A percentile compares a stretch with the other conserved stretches of the same genome.
phyloP scores from a whole-genome alignment of 768 basidiomycete genomes.

The Dioszegia hungarica region DNA sequence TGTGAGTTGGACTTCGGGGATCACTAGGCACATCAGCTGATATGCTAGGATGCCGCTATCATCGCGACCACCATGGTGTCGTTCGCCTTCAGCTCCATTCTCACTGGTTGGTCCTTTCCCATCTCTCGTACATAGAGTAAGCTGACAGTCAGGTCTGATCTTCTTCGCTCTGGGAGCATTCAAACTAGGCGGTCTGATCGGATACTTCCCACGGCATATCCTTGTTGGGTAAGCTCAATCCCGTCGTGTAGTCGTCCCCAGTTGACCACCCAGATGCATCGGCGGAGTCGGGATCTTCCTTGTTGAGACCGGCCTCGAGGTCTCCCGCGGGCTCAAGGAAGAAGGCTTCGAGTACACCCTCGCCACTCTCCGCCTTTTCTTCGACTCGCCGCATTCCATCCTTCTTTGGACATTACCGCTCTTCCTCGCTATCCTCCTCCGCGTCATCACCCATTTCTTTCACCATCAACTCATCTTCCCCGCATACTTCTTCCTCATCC shows the following conservation, averaged over 20 bases:
- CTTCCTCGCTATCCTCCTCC: constrained; percentile 66
- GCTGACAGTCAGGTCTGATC: constrained; percentile 56
- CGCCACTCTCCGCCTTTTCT: constrained; percentile 64
- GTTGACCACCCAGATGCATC: constrained; percentile 53
- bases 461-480: constrained; percentile 91
- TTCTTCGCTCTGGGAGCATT: constrained; percentile 84
- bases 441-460: constrained; percentile 71
- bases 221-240: constrained; percentile 69
- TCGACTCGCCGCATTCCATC: constrained; percentile 61
- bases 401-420: constrained; percentile 76
- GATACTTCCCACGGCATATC: constrained; percentile 95
- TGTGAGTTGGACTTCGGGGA: constrained; percentile 33
- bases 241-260: neutral
- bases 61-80: constrained; percentile 90
- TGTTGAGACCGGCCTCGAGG: constrained; percentile 80
- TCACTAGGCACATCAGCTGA: neutral
- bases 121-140: too few species aligned
- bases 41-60: constrained; percentile 56
- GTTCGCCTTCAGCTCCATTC: constrained; percentile 75
- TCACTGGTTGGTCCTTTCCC: constrained; percentile 61
- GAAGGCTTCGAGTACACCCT: constrained; percentile 69
- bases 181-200: constrained; percentile 75
- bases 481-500: constrained; percentile 57
- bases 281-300: constrained; percentile 95
- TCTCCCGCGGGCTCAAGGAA: constrained; percentile 69